Percentiles rank a stretch among this genome's conserved stretches.
Conservation (phyloP, 202 grass and related monocot genomes). For the Panicum virgatum region DNA sequence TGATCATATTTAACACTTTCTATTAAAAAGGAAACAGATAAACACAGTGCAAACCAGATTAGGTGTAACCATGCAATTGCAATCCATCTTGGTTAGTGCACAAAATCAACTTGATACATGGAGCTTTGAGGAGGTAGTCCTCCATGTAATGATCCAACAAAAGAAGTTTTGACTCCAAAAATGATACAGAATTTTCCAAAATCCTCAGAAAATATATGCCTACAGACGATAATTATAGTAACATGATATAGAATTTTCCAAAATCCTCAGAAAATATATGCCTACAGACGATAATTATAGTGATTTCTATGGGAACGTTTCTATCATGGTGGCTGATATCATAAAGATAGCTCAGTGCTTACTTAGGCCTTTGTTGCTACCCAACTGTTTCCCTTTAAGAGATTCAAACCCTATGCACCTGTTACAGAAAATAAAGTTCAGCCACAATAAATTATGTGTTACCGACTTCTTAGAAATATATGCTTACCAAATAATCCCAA, state of each 20-base stretch:
- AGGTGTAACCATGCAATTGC: constrained; percentile 22
- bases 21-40: neutral
- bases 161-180: constrained; percentile 20
- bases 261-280: constrained; percentile 28
- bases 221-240: neutral
- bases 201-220: constrained; percentile 22
- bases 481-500: constrained; percentile 93
- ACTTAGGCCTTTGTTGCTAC: constrained; percentile 51
- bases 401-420: constrained; percentile 94
- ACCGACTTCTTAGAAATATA: constrained; percentile 17
- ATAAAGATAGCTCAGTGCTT: constrained; percentile 44
- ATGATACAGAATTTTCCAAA: constrained; percentile 12
- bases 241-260: neutral
- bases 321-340: constrained; percentile 25
- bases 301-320: constrained; percentile 6
- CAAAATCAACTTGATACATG: constrained; percentile 31
- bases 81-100: constrained; percentile 11
- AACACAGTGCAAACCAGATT: constrained; percentile 4
- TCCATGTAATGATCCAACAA: constrained; percentile 13
- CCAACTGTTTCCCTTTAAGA: constrained; percentile 61
- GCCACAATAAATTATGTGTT: constrained; percentile 32
- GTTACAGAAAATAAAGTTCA: constrained; percentile 29
- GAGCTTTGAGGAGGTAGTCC: neutral
- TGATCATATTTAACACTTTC: neutral
- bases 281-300: constrained; percentile 13